Percentiles rank a stretch among this genome's conserved stretches.
phyloP scores from a whole-genome alignment of 2,329 filamentous ascomycete genomes.

The Hypoxylon sp. region DNA sequence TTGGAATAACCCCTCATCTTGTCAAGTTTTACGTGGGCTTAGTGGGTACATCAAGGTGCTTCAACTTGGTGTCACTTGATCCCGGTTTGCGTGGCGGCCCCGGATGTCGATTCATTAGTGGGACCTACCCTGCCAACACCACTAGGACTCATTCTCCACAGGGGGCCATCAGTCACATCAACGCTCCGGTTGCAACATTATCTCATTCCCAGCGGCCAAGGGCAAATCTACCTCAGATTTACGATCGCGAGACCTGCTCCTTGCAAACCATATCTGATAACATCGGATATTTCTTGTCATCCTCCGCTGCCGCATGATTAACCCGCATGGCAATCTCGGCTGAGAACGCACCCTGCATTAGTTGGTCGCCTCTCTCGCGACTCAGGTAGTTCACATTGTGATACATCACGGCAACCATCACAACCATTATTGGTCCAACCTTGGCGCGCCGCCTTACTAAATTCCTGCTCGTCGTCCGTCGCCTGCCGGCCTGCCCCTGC shows the following conservation, averaged over 20 bases:
- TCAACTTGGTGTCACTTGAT: neutral
- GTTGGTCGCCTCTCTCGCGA: constrained; percentile 31
- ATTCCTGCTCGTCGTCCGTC: constrained; percentile 16
- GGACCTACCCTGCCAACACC: constrained; percentile 7
- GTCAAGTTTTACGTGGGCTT: neutral
- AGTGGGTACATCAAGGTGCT: neutral
- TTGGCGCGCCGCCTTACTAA: constrained; percentile 37
- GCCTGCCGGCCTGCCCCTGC: constrained; percentile 19
- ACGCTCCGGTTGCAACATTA: constrained; percentile 31
- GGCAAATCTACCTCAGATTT: constrained; percentile 13
- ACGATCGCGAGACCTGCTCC: constrained; percentile 13
- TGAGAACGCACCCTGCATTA: constrained; percentile 7
- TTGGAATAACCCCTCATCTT: constrained; percentile 8
- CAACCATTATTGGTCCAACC: constrained; percentile 29
- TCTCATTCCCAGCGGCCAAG: constrained; percentile 9
- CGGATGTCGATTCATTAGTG: constrained; percentile 15
- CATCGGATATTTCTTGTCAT: neutral
- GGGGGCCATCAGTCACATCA: constrained; percentile 13
- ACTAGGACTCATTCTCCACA: constrained; percentile 13
- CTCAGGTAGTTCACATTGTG: constrained; percentile 19
- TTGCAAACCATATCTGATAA: constrained; percentile 1
- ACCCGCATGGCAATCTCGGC: constrained; percentile 21
- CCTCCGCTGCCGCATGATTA: constrained; percentile 1
- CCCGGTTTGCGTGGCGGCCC: constrained; percentile 14
- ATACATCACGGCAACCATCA: constrained; percentile 36